Percentiles rank a stretch among this genome's conserved stretches.
These are phyloP conservation scores for Alternaria atra DNA, from an alignment of 2,329 filamentous ascomycete species.

Conservation along the genomic window DNA sequence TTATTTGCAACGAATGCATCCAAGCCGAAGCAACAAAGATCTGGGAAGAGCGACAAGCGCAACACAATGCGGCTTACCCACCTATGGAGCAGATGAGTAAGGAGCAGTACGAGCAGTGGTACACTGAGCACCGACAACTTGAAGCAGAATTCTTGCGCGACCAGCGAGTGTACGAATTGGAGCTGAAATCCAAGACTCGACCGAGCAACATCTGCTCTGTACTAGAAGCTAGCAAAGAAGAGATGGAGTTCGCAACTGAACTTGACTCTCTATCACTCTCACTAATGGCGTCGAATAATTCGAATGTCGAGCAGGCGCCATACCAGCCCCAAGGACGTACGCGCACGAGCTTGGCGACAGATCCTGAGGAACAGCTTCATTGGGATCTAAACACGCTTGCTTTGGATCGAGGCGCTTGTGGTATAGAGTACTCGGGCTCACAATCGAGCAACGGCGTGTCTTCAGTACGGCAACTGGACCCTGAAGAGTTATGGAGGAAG, in stretches of 20 bases:
- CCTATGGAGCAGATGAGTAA: constrained; percentile 40
- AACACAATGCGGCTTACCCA: constrained; percentile 41
- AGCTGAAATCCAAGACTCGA: constrained; percentile 34
- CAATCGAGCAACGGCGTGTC: constrained; percentile 20
- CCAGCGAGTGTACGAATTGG: constrained; percentile 36
- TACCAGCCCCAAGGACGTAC: constrained; percentile 24
- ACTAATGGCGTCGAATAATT: constrained; percentile 35
- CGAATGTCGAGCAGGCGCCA: constrained; percentile 6
- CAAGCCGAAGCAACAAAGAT: constrained; percentile 38
- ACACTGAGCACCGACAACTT: constrained; percentile 39
- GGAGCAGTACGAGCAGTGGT: constrained; percentile 46
- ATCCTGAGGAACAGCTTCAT: constrained; percentile 48
- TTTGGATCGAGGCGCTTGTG: constrained; percentile 45
- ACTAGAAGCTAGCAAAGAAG: constrained; percentile 42
- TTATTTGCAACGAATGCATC: constrained; percentile 47
- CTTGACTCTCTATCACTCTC: constrained; percentile 45
- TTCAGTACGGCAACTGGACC: constrained; percentile 20
- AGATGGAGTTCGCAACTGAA: constrained; percentile 42
- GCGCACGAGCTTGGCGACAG: constrained; percentile 39
- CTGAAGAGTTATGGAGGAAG: constrained; percentile 41
- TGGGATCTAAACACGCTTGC: constrained; percentile 46
- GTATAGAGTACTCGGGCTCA: constrained; percentile 40
- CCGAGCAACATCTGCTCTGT: constrained; percentile 44
- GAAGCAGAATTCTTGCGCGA: constrained; percentile 40
- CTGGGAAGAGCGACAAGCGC: constrained; percentile 38